phyloP scores from a whole-genome alignment of 2,329 filamentous ascomycete species.

The Pestalotiopsis fici region DNA sequence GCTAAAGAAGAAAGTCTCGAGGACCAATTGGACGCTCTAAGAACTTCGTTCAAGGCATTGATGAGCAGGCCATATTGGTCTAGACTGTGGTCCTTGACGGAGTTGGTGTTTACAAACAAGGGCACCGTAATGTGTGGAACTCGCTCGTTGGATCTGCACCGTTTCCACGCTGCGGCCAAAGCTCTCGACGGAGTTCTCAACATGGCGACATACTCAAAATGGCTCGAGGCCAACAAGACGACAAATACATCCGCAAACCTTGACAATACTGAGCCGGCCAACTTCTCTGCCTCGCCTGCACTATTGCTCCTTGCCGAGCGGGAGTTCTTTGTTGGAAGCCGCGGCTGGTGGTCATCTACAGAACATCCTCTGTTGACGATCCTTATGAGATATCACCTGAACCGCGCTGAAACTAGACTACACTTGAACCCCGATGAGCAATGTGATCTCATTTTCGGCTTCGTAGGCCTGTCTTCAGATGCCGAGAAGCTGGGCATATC shows the following conservation, averaged over 20 bases:
- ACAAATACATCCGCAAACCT: conserved; percentile 5
- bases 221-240: conserved; percentile 16
- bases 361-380: conserved; percentile 18
- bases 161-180: conserved; percentile 18
- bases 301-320: conserved; percentile 15
- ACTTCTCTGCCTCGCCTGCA: conserved; percentile 18
- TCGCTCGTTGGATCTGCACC: conserved; percentile 16
- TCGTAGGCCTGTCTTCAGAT: neutral
- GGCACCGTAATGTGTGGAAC: conserved; percentile 19
- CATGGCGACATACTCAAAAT: conserved; percentile 20
- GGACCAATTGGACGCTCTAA: conserved; percentile 16
- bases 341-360: conserved; percentile 7
- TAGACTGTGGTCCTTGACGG: conserved; percentile 20
- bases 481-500: neutral
- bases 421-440: neutral
- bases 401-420: conserved; percentile 2
- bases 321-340: conserved; percentile 12
- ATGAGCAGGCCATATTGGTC: conserved; percentile 22
- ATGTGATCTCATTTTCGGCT: neutral
- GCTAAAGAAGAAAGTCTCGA: conserved; percentile 9
- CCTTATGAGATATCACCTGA: conserved; percentile 14
- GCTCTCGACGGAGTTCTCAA: conserved; percentile 23
- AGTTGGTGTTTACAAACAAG: conserved; percentile 17
- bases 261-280: conserved; percentile 18
- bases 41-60: conserved; percentile 17